Base-by-base conservation (phyloP, 192 early-diverging fungal species). In the Mortierella claussenii region DNA sequence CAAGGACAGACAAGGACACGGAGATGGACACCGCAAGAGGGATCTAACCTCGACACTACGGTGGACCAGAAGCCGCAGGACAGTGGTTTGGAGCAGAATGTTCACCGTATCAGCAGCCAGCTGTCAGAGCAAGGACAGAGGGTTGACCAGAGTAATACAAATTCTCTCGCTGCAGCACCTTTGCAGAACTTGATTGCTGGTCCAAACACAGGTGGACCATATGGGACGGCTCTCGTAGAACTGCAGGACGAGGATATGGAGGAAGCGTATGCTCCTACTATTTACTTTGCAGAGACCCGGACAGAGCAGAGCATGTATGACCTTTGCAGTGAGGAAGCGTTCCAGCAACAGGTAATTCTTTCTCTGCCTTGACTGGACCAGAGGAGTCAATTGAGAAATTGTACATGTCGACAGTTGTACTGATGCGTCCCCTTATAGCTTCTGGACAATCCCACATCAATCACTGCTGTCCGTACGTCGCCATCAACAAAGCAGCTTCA, bases 211-310 rank as follows among this genome's bases (percentile, higher is more conserved):
- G 37, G 7, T 7, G 7, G 7, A 7, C 37, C 45, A n/a, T 18
- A 21, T 6, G n/a, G n/a, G 9, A 47, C 20, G 9, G n/a, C n/a
- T n/a, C n/a, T n/a, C n/a, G n/a, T n/a, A n/a, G 45, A 47, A 20
- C 12, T 47, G 45, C 45, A 55, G 37, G 13, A 10, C 8, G 37
- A 40, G 13, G 37, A 7, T 10, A 13, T 7, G 37, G 37, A 40
- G 13, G 28, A 15, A 21, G 20, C 30, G 4, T 34, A 62, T n/a
- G 36, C 51, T 2, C 28, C 58, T 3, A 56, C 34, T 30, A 66
- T 76, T 34, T 76, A 67, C 37, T 76, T 76, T 56, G 64, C 58
- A 23, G 64, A 60, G 47, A 66, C 65, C 27, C 50, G 45, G 17
- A 61, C 73, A 23, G 65, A 50, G 37, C 56, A 67, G 24, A 51